Evolutionary conservation across 2,329 filamentous ascomycete species (phyloP), one percentile per base, ranked within the genome.

Genomic region (Periconia digitata): DNA sequence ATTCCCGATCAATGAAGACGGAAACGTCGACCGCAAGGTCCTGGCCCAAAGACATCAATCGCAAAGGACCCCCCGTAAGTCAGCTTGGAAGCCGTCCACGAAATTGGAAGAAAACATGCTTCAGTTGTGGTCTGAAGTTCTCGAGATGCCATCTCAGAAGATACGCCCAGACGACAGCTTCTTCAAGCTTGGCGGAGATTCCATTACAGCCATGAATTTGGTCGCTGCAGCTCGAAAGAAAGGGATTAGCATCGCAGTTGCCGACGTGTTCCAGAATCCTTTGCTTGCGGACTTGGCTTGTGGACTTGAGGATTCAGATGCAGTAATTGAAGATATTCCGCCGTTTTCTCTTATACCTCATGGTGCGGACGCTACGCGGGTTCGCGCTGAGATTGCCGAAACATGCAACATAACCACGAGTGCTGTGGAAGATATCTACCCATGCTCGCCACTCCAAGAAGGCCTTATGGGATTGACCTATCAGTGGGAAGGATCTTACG

Each of bases 91-190:
- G 13, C 24, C 24, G 7, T 27, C 13, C 24, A 27, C 13, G 24
- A 27, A 27, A 27, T 13, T 7, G 24, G 13, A 27, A 27, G 13
- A n/a, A n/a, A n/a, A n/a, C n/a, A n/a, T n/a, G n/a, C n/a, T n/a
- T n/a, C n/a, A n/a, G n/a, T 17, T 41, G 12, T 41, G 39, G 39
- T 15, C 12, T 15, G 21, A 41, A 22, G 18, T 23, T 22, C 20
- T 41, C 6, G 21, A 20, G 12, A 20, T 41, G 6, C 21, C 23
- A 18, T 12, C 12, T 3, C 23, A n/a, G 4, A n/a, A 20, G 3
- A 13, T 41, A 8, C 15, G 15, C 20, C 15, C 39, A 5, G 22
- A 82, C 12, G 78, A 83, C 59, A 82, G 20, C n/a, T 51, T 51
- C 40, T 40, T 44, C 24, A 34, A 17, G 5, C 17, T 23, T 7